Base-by-base conservation (phyloP, 108 stramenopile species). In the Tribonema minus region DNA sequence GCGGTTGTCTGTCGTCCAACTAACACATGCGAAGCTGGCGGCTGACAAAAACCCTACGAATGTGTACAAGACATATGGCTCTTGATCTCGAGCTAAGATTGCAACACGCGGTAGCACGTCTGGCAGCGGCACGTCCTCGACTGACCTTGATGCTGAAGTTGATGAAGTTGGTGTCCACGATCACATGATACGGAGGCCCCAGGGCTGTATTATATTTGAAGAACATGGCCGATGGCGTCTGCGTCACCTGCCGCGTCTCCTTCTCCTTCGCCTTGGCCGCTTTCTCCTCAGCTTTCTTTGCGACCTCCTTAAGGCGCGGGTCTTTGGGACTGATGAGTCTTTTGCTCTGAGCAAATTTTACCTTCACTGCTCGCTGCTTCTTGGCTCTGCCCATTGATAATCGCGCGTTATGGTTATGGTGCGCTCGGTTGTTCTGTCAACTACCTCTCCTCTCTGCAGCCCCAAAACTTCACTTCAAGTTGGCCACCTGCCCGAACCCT, bases 121-220 rank as follows among this genome's bases (percentile, higher is more conserved):
- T 4, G 28, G 28, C 5, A 3, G n/a, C n/a, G n/a, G n/a, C n/a
- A n/a, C n/a, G n/a, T n/a, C n/a, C n/a, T n/a, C n/a, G n/a, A n/a
- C 39, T 26, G n/a, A 68, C 41, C 79, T 73, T 91, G 72, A 97
- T 97, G 59, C 92, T 92, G 75, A 96, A 96, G 77, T 99, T 97
- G 82, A 99, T 92, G 90, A 98, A 98, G 87, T 99, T 99, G 34
- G 98, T 99, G 86, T 99, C 98, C 32, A 99, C 90, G 28, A 99
- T 78, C 4, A 99, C 89, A 82, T 95, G 94, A 79, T 97, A 99
- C 32, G 98, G 98, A 25, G 98, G 98, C 25, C 98, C 98, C 30
- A 99, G 86, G 58, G 95, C 93, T 30, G 92, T 92, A 84, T 99
- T 99, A 91, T 97, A 92, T 65, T 91, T 88, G 85, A 99, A 99